A percentile compares a stretch with the other conserved stretches of the same genome.
phyloP scores from a whole-genome alignment of 148 eudicot genomes.

The Gaultheria prostrata region DNA sequence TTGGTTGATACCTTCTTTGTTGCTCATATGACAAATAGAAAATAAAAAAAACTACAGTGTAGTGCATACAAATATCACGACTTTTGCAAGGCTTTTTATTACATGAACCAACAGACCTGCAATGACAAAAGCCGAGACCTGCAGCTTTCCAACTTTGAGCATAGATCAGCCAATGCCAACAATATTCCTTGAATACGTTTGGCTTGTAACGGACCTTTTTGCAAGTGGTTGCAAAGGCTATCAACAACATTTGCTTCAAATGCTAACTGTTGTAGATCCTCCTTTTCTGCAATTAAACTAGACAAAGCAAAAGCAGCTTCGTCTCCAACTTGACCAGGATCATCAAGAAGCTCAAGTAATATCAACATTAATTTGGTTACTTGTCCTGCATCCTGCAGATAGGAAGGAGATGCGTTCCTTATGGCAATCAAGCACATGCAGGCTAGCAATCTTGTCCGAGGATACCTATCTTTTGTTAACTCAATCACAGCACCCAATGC shows the following conservation, averaged over 20 bases:
- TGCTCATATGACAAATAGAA: neutral
- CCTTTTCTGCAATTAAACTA: conserved; percentile 58
- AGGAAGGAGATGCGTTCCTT: conserved; percentile 59
- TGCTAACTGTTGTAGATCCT: conserved; percentile 77
- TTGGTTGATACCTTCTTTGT: no score
- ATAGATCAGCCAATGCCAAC: conserved; percentile 71
- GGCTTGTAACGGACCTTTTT: conserved; percentile 41
- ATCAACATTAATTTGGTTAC: conserved; percentile 56
- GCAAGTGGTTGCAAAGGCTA: conserved; percentile 58
- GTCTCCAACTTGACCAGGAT: conserved; percentile 95
- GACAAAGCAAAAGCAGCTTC: conserved; percentile 87
- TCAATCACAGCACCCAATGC: conserved; percentile 57
- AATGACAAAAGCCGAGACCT: conserved; percentile 60
- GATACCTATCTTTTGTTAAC: conserved; percentile 62
- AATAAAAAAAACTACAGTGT: neutral
- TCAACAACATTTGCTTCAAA: conserved; percentile 69
- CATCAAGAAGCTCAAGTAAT: conserved; percentile 87
- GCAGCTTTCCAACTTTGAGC: conserved; percentile 88
- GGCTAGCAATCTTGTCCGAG: conserved; percentile 82
- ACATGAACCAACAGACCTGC: conserved; percentile 59
- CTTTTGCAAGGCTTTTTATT: neutral
- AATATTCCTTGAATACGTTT: conserved; percentile 75
- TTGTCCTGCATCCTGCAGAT: conserved; percentile 54
- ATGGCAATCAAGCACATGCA: conserved; percentile 73
- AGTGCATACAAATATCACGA: neutral